A percentile compares a stretch with the other conserved stretches of the same genome.
Evolutionary conservation across 805 yeast genomes (phyloP).

Genomic region (Middelhovenomyces tepae): DNA sequence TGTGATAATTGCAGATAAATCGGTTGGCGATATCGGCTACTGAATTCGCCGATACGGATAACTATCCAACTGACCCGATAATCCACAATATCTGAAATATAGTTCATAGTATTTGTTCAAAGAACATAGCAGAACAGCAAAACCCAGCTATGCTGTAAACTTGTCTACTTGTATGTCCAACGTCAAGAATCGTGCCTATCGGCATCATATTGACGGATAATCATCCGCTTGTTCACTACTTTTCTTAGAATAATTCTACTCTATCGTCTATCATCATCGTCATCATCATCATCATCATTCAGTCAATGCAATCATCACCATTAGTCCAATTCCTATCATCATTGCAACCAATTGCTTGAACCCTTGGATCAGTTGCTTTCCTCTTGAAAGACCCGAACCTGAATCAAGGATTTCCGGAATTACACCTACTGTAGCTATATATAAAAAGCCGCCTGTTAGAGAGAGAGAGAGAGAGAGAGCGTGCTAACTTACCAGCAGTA

Average conservation of each 20-base stretch:
- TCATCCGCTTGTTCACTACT: too few species aligned
- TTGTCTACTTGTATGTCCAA: constrained; percentile 12
- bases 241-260: too few species aligned
- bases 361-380: constrained; percentile 33
- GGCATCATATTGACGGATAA: constrained; percentile 11
- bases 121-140: not conserved
- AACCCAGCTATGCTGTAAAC: constrained; percentile 6
- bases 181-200: constrained; percentile 15
- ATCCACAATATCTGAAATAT: too few species aligned
- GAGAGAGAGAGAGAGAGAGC: too few species aligned
- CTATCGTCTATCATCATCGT: too few species aligned
- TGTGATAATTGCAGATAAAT: too few species aligned
- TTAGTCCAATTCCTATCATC: constrained; percentile 46
- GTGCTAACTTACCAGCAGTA: constrained; percentile 74
- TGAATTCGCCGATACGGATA: too few species aligned
- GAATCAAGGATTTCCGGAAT: constrained; percentile 59
- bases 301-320: constrained; percentile 44
- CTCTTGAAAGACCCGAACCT: constrained; percentile 26
- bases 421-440: constrained; percentile 67
- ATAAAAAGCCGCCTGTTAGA: constrained; percentile 65
- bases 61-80: too few species aligned
- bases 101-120: too few species aligned
- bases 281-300: constrained; percentile 28
- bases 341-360: constrained; percentile 41
- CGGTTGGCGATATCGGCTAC: too few species aligned